These are phyloP conservation scores for Gliomastix tumulicola DNA, from an alignment of 2,329 filamentous ascomycete genomes.

Conservation along the genomic window DNA sequence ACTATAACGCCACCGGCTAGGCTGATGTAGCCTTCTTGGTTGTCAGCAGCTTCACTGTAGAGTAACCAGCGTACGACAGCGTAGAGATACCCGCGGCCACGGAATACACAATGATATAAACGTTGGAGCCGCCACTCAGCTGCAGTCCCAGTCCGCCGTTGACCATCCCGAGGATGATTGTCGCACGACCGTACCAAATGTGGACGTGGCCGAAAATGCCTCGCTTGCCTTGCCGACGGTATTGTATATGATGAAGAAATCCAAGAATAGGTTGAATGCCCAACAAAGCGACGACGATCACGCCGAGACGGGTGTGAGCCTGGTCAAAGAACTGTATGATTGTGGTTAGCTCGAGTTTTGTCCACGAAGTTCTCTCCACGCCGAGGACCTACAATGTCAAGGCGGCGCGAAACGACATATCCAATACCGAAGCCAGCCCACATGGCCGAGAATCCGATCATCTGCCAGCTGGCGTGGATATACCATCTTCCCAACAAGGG, in stretches of 20 bases:
- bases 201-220: slow-evolving; percentile 48
- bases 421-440: slow-evolving; percentile 55
- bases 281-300: slow-evolving; percentile 45
- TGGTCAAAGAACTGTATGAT: slow-evolving; percentile 39
- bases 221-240: slow-evolving; percentile 36
- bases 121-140: slow-evolving; percentile 30
- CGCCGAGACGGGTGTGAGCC: slow-evolving; percentile 49
- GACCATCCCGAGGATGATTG: slow-evolving; percentile 52
- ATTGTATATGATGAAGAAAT: slow-evolving; percentile 49
- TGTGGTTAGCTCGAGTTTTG: neutral
- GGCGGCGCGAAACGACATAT: slow-evolving; percentile 32
- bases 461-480: slow-evolving; percentile 51
- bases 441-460: slow-evolving; percentile 46
- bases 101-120: slow-evolving; percentile 45
- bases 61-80: neutral
- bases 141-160: slow-evolving; percentile 58
- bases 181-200: slow-evolving; percentile 55
- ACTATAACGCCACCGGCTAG: too few relatives aligned
- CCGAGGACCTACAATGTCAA: slow-evolving; percentile 22
- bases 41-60: neutral
- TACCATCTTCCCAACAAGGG: slow-evolving; percentile 49
- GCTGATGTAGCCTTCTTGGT: too few relatives aligned
- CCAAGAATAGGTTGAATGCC: slow-evolving; percentile 53
- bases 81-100: slow-evolving; percentile 40
- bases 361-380: slow-evolving; percentile 2